phyloP scores from a whole-genome alignment of 306 rosid species.

The Cucurbita maxima region DNA sequence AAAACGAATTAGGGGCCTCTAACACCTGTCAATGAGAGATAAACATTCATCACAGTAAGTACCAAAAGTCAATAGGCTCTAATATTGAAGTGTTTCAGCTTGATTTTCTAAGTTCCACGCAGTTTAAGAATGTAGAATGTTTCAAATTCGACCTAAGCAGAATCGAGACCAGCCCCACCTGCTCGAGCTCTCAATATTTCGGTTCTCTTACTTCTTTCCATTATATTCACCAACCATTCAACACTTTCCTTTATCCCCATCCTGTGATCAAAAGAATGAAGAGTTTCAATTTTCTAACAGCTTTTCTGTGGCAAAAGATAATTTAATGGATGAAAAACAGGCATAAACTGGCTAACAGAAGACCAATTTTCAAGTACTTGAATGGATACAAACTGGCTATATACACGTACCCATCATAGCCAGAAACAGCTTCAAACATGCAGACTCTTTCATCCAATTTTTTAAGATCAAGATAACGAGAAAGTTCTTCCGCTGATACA shows the following conservation, averaged over 20 bases:
- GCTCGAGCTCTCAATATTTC: constrained; percentile 76
- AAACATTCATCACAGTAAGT: not conserved
- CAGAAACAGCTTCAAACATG: constrained; percentile 94
- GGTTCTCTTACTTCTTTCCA: constrained; percentile 98
- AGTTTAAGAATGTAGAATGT: not conserved
- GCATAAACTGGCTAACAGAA: not conserved
- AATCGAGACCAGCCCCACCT: constrained; percentile 40
- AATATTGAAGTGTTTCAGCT: not conserved
- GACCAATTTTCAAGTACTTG: not conserved
- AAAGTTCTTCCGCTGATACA: constrained; percentile 71
- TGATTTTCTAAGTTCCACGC: not conserved
- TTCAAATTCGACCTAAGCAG: constrained; percentile 21
- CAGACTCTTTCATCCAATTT: constrained; percentile 90
- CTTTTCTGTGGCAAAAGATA: not conserved
- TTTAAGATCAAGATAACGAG: constrained; percentile 77
- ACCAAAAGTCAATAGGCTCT: not conserved
- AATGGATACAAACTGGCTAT: not conserved
- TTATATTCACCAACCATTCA: constrained; percentile 90
- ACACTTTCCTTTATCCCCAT: constrained; percentile 76
- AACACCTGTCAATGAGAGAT: not conserved
- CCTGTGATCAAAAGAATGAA: constrained; percentile 29
- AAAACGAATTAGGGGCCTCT: not conserved
- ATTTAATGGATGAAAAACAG: not conserved
- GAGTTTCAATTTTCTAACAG: not conserved
- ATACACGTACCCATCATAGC: constrained; percentile 68